phyloP scores from a whole-genome alignment of 1,139 yeast species.

The Yueomyces sp. region DNA sequence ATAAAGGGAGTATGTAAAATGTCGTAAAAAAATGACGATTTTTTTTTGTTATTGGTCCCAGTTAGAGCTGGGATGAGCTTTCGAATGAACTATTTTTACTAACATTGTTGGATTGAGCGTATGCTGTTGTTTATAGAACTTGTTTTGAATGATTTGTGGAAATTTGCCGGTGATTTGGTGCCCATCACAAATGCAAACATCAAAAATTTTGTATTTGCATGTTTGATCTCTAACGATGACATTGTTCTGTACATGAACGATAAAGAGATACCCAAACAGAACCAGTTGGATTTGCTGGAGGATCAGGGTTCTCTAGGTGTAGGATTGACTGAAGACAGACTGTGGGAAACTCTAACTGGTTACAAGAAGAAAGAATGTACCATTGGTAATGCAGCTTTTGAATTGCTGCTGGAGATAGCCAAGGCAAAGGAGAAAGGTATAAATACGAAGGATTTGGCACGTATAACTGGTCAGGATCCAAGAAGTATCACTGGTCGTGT shows the following conservation, averaged over 20 bases:
- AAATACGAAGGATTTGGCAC: conserved; percentile 42
- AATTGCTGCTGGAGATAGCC: conserved; percentile 37
- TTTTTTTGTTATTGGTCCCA: neutral
- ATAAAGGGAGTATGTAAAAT: conserved; percentile 17
- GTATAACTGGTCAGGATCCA: conserved; percentile 54
- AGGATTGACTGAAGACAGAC: conserved; percentile 24
- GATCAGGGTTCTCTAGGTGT: conserved; percentile 5
- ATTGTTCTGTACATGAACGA: conserved; percentile 4
- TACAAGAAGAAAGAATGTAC: conserved; percentile 28
- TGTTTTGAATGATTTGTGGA: conserved; percentile 12
- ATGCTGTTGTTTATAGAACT: conserved; percentile 4
- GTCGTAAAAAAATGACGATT: neutral
- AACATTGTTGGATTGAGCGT: neutral
- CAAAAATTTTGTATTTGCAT: conserved; percentile 12
- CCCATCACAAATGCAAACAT: conserved; percentile 10
- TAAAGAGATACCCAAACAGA: neutral
- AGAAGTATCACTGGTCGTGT: conserved; percentile 55
- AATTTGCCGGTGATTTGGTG: conserved; percentile 8
- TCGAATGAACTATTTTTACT: neutral
- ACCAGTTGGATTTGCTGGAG: conserved; percentile 3
- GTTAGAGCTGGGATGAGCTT: conserved; percentile 4
- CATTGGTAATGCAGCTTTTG: conserved; percentile 32
- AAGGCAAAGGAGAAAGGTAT: conserved; percentile 43
- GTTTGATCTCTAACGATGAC: conserved; percentile 9
- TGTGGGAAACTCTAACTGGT: conserved; percentile 32